These are phyloP conservation scores for Tuctoria greenei DNA, from an alignment of 176 grass and related monocot genomes.

Conservation along the genomic window DNA sequence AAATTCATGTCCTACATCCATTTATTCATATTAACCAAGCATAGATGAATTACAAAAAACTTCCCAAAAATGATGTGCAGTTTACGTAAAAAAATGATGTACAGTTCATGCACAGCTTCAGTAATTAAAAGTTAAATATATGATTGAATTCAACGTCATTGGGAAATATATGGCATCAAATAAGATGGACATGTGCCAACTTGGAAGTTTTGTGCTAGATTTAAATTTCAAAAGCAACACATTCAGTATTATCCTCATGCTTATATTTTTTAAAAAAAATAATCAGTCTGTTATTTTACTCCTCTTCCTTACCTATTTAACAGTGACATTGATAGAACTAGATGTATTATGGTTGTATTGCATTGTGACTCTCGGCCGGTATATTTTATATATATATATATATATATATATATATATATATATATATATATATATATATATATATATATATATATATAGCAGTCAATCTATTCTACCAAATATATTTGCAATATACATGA, in stretches of 20 bases:
- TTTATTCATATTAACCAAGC: neutral
- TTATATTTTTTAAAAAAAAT: constrained; percentile 10
- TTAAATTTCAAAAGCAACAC: constrained; percentile 24
- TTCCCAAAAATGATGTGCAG: neutral
- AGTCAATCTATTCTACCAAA: too few relatives aligned
- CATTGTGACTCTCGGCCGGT: too few relatives aligned
- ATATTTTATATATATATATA: too few relatives aligned
- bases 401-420: too few relatives aligned
- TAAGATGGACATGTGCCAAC: constrained; percentile 18
- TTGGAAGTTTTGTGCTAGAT: neutral
- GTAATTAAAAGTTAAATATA: neutral
- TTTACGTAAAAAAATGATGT: too few relatives aligned
- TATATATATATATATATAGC: too few relatives aligned
- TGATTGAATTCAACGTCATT: neutral
- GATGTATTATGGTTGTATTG: too few relatives aligned
- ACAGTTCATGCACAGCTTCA: neutral
- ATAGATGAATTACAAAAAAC: neutral
- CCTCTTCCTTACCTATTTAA: neutral
- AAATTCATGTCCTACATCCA: neutral
- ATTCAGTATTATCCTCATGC: constrained; percentile 17
- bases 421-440: too few relatives aligned
- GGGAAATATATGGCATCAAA: constrained; percentile 8
- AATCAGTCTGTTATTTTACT: neutral
- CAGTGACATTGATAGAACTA: too few relatives aligned
- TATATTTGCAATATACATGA: too few relatives aligned